These are phyloP conservation scores for Diophrys appendiculata DNA, from an alignment of 73 alveolate genomes.

Conservation along the genomic window DNA sequence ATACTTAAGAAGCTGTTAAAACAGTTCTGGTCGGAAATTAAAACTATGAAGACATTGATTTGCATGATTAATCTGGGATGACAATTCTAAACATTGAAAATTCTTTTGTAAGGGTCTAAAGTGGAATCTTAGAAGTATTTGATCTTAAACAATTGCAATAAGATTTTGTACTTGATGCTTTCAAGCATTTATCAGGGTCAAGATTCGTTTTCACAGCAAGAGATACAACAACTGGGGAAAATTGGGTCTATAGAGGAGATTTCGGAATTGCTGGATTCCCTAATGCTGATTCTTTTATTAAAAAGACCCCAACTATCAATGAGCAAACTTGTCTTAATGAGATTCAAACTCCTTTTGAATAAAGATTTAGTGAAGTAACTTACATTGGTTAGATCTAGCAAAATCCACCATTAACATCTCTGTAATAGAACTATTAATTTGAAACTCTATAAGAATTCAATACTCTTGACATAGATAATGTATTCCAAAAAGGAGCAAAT, in stretches of 20 bases:
- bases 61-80: background rate
- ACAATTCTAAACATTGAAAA: background rate
- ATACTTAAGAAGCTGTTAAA: background rate
- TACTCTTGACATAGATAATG: background rate
- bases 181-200: background rate
- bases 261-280: background rate
- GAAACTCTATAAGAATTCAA: background rate
- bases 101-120: background rate
- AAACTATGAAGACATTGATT: background rate
- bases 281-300: background rate
- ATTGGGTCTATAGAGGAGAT: background rate
- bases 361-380: background rate
- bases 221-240: background rate
- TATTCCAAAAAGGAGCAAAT: background rate
- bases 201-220: background rate
- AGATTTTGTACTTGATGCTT: background rate
- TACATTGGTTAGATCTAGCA: background rate
- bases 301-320: background rate
- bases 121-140: background rate
- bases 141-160: background rate
- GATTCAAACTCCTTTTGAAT: background rate
- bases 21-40: background rate
- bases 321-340: background rate
- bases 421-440: background rate
- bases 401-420: background rate